These are phyloP conservation scores for Plasmodium blacklocki DNA, from an alignment of 169 alveolate species.

Conservation along the genomic window DNA sequence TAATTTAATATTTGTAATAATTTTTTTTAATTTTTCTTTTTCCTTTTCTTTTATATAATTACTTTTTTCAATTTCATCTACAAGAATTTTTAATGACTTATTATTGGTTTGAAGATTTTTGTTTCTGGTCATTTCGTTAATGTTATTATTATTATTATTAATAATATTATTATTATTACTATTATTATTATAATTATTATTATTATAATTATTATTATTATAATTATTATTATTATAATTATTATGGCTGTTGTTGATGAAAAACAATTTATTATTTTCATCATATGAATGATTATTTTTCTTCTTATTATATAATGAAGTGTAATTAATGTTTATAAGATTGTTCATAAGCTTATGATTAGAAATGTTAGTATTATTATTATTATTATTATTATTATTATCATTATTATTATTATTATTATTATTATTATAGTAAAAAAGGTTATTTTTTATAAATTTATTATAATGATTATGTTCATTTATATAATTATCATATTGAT, in stretches of 20 bases:
- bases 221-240: not conserved
- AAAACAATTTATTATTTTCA: not conserved
- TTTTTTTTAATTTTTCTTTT: slow-evolving; percentile 69
- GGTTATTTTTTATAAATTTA: no score
- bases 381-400: not conserved
- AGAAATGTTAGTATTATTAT: not conserved
- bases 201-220: not conserved
- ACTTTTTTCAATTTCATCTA: slow-evolving; percentile 67
- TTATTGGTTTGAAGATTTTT: slow-evolving; percentile 50
- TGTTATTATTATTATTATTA: slow-evolving; percentile 26
- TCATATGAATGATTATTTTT: not conserved
- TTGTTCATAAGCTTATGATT: not conserved
- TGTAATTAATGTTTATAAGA: not conserved
- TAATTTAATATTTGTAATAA: slow-evolving; percentile 62
- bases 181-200: not conserved
- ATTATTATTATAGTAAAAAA: not conserved
- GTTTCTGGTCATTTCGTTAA: slow-evolving; percentile 70
- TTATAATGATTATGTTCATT: no score
- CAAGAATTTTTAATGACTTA: slow-evolving; percentile 48
- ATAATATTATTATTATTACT: no score
- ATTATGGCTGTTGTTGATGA: not conserved
- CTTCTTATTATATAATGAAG: not conserved
- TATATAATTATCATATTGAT: no score
- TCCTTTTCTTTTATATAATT: slow-evolving; percentile 17
- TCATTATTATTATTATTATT: not conserved